Percentiles rank a stretch among this genome's conserved stretches.
phyloP scores from a whole-genome alignment of 192 early-diverging fungal species.

The Backusella morwellensis region DNA sequence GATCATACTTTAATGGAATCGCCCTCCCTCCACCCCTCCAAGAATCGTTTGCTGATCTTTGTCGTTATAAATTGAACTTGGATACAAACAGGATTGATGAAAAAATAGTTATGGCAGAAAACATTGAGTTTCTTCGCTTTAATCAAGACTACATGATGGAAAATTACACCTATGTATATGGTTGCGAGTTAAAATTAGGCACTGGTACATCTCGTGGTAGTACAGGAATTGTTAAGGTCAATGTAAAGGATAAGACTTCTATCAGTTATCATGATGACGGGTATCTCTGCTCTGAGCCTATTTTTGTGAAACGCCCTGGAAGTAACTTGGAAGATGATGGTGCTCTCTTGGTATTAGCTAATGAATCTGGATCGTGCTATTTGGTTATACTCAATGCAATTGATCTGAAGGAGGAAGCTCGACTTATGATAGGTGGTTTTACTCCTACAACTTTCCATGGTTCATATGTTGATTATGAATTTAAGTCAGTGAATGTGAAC shows the following conservation, averaged over 20 bases:
- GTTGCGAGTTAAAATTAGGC: background rate
- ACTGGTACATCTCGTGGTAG: background rate
- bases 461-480: conserved; percentile 20
- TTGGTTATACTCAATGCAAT: conserved; percentile 48
- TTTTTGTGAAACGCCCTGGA: conserved; percentile 53
- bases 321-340: conserved; percentile 53
- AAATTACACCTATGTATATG: conserved; percentile 3
- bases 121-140: conserved; percentile 1
- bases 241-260: background rate
- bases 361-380: conserved; percentile 31
- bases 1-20: conserved; percentile 7
- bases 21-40: background rate
- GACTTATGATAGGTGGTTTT: conserved; percentile 33
- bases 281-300: conserved; percentile 38
- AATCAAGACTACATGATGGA: background rate
- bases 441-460: conserved; percentile 12
- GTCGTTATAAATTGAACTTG: background rate
- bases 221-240: background rate
- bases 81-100: background rate
- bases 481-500: conserved; percentile 5
- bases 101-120: background rate
- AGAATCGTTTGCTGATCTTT: conserved; percentile 8
- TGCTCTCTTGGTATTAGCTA: conserved; percentile 47
- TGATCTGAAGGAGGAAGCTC: conserved; percentile 47
- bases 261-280: conserved; percentile 4